phyloP scores from a whole-genome alignment of 2,329 filamentous ascomycete species.

The Ramichloridium luteum region DNA sequence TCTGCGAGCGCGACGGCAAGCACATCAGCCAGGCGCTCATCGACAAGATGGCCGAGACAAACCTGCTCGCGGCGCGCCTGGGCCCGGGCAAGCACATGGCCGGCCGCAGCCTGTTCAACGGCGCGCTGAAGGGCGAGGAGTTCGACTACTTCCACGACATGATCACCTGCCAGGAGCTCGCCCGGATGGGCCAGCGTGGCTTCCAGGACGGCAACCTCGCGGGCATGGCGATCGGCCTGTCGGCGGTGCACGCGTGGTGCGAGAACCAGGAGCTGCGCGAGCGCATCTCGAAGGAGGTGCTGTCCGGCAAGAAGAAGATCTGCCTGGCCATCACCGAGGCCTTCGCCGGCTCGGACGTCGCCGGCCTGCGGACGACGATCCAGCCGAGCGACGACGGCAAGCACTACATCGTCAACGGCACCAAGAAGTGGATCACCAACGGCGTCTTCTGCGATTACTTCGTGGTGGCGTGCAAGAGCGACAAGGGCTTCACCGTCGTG shows the following conservation, averaged over 20 bases:
- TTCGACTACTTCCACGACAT: conserved; percentile 84
- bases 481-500: conserved; percentile 66
- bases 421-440: conserved; percentile 78
- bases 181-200: conserved; percentile 60
- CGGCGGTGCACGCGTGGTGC: conserved; percentile 69
- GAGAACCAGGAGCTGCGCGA: conserved; percentile 54
- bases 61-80: conserved; percentile 68
- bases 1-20: conserved; percentile 61
- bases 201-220: conserved; percentile 83
- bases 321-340: conserved; percentile 81
- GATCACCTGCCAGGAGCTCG: conserved; percentile 61
- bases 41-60: conserved; percentile 61
- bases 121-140: conserved; percentile 61
- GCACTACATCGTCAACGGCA: conserved; percentile 58
- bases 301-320: conserved; percentile 76
- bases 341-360: conserved; percentile 74
- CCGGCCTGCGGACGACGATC: conserved; percentile 66
- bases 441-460: conserved; percentile 74
- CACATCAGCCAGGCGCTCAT: conserved; percentile 60
- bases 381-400: conserved; percentile 63
- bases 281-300: conserved; percentile 56
- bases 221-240: conserved; percentile 72
- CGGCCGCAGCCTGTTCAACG: conserved; percentile 54
- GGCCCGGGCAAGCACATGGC: conserved; percentile 74
- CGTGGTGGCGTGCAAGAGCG: conserved; percentile 65